Evolutionary conservation across 2,329 filamentous ascomycete genomes (phyloP).

Genomic region (Xylariales sp.): DNA sequence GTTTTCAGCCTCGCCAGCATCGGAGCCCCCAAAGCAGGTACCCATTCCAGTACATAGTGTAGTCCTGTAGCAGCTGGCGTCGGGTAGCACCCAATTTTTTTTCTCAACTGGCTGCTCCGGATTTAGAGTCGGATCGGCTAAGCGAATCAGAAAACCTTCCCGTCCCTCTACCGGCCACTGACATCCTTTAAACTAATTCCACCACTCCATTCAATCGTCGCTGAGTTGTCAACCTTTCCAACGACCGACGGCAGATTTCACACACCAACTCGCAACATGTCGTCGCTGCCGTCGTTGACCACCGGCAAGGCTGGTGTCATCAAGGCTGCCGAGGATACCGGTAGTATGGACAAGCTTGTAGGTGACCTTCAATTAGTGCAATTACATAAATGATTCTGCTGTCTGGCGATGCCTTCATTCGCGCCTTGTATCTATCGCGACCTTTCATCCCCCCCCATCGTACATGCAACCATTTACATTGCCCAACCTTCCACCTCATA

Average conservation of each 20-base stretch:
- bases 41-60: too few species aligned
- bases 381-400: too few species aligned
- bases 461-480: too few species aligned
- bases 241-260: constrained; percentile 1
- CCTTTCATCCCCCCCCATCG: too few species aligned
- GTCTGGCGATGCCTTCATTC: too few species aligned
- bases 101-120: background rate
- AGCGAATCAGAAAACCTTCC: constrained; percentile 1
- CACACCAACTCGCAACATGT: constrained; percentile 3
- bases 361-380: constrained; percentile 30
- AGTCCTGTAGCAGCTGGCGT: too few species aligned
- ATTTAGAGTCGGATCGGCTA: background rate
- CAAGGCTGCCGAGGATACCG: constrained; percentile 46
- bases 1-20: too few species aligned
- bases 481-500: too few species aligned
- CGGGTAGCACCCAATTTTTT: too few species aligned
- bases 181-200: background rate
- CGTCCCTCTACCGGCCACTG: background rate
- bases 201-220: background rate
- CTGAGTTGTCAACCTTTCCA: constrained; percentile 5
- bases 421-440: too few species aligned
- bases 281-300: constrained; percentile 16
- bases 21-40: too few species aligned
- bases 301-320: constrained; percentile 56
- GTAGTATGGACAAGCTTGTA: constrained; percentile 56